A percentile compares a stretch with the other conserved stretches of the same genome.
Conservation (phyloP, 345 rosid species). For the Eucalyptus caleyi region DNA sequence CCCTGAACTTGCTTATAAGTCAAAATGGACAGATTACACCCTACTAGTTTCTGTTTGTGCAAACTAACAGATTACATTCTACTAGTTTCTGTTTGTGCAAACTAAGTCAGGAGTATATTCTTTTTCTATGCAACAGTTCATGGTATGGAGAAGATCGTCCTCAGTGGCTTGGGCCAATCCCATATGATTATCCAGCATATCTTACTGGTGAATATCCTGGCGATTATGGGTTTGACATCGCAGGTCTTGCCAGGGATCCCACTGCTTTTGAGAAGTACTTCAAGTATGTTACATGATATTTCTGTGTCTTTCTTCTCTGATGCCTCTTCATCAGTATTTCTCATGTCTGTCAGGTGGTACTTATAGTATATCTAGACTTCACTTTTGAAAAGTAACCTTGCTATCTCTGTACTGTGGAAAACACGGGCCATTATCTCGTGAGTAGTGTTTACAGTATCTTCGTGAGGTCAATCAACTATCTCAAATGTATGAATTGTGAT, state of each 20-base stretch:
- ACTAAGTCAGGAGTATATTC: background rate
- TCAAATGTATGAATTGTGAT: background rate
- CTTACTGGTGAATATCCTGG: slow-evolving; percentile 84
- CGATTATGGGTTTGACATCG: slow-evolving; percentile 91
- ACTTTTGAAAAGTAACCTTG: background rate
- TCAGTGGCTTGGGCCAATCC: slow-evolving; percentile 92
- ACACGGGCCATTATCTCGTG: background rate
- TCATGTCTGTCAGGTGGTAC: background rate
- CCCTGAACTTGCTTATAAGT: background rate
- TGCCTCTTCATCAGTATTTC: background rate
- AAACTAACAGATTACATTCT: background rate
- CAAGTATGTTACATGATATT: slow-evolving; percentile 30
- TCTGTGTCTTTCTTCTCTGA: background rate
- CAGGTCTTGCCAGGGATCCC: slow-evolving; percentile 66
- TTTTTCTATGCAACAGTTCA: slow-evolving; percentile 29
- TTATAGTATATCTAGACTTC: background rate
- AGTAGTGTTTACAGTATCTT: background rate
- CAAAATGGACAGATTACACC: background rate
- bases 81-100: background rate
- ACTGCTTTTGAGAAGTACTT: slow-evolving; percentile 47
- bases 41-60: background rate
- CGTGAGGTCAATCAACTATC: background rate
- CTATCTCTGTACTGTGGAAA: background rate
- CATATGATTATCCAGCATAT: slow-evolving; percentile 60
- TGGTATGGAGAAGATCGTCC: slow-evolving; percentile 95